Base-by-base conservation (phyloP, 2,329 filamentous ascomycete genomes). In the Stachybotrys chartarum region DNA sequence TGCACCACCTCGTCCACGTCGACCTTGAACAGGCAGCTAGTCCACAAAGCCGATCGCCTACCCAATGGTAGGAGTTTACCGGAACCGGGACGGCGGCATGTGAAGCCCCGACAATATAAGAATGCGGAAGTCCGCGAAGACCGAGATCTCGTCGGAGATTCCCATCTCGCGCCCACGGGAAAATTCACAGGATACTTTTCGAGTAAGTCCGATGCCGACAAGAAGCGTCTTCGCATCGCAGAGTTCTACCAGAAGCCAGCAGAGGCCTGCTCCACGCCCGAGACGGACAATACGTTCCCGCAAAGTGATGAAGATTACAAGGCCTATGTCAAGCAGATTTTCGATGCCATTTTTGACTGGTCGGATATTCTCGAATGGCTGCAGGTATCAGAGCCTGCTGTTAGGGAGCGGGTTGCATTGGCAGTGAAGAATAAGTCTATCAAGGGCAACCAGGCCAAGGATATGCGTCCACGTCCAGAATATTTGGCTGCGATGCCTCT, bases 321-420 rank as follows among this genome's bases (percentile, higher is more conserved):
- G 12, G 51, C n/a, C 6, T 53, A 54, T n/a, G 59, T 62, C 10
- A 54, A 54, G 51, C 54, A 55, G 16, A 44, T 64, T 2, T 60
- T 65, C 35, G 56, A 63, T 6, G 60, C 64, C 51, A 63, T 66
- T 50, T 60, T 56, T 30, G 60, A 64, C 57, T 66, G 63, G 63
- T 53, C 52, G 8, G 50, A 55, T 30, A 59, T 63, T 18, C 53
- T 58, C 6, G 63, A 66, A 55, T 65, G 63, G 64, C 58, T 57
- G 11, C 59, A 62, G 32, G 54, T 58, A 3, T 39, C 62, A 6
- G 31, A 52, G 31, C 42, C 48, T n/a, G 47, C 57, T n/a, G 54
- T 48, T 14, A 49, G 55, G 45, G 49, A 51, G 32, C 48, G 18
- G 30, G 39, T 46, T 30, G 30, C 18, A 14, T 3, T 35, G 39